Percentiles rank a stretch among this genome's conserved stretches.
These are phyloP conservation scores for Tulasnella sp. DNA, from an alignment of 768 basidiomycete species.

Conservation along the genomic window DNA sequence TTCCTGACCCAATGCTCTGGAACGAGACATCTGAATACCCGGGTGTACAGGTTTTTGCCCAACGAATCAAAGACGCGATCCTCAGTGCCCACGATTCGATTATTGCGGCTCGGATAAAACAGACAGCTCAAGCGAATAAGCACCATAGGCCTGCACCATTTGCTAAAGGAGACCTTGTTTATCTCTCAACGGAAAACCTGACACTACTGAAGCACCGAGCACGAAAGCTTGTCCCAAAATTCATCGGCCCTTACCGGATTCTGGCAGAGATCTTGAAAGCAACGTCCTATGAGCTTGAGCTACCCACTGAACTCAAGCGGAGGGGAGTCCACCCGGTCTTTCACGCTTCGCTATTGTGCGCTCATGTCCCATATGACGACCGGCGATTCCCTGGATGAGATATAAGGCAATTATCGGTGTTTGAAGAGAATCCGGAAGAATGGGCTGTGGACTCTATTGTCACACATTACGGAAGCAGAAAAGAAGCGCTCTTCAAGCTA, in stretches of 20 bases:
- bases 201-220: not conserved
- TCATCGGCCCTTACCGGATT: not conserved
- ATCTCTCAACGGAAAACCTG: conserved; percentile 41
- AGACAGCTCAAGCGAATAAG: conserved; percentile 36
- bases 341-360: not conserved
- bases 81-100: conserved; percentile 37
- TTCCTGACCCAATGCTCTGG: conserved; percentile 40
- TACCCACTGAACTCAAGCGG: not conserved
- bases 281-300: not conserved
- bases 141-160: conserved; percentile 33
- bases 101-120: conserved; percentile 35
- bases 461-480: conserved; percentile 35
- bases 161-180: conserved; percentile 38
- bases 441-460: conserved; percentile 37
- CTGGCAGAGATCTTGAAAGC: not conserved
- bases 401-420: not conserved
- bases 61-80: conserved; percentile 34
- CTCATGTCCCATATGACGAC: not conserved
- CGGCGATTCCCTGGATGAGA: not conserved
- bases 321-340: not conserved
- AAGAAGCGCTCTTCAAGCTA: conserved; percentile 37
- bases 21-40: conserved; percentile 34
- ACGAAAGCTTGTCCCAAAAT: not conserved
- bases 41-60: conserved; percentile 35
- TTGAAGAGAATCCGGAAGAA: not conserved